These are phyloP conservation scores for Polytrichum formosum DNA, from an alignment of 225 moss, liverwort and hornwort species.

Conservation along the genomic window DNA sequence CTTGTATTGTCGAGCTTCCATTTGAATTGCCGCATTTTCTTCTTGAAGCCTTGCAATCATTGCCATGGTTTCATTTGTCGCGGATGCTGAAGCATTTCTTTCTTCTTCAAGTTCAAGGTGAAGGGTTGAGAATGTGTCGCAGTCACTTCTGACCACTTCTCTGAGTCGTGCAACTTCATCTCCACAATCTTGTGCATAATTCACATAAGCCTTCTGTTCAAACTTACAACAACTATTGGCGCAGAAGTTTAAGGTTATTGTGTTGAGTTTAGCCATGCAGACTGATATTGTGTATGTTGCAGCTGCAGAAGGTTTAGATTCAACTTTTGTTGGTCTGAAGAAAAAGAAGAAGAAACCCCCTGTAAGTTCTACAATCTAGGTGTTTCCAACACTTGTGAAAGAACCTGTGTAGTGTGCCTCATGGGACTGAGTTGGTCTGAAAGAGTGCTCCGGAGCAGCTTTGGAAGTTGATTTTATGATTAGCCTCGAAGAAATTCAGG, in stretches of 20 bases:
- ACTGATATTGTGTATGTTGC: background rate
- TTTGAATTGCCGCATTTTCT: conserved; percentile 71
- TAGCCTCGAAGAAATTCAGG: too few species aligned
- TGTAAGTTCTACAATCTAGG: conserved; percentile 28
- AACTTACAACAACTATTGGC: background rate
- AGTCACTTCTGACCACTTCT: conserved; percentile 45
- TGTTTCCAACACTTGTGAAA: too few species aligned
- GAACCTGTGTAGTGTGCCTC: too few species aligned
- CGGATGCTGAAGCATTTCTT: conserved; percentile 70
- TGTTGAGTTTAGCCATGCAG: background rate
- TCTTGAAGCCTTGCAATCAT: conserved; percentile 91
- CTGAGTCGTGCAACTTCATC: conserved; percentile 30
- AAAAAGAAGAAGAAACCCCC: conserved; percentile 94
- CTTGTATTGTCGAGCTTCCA: conserved; percentile 79
- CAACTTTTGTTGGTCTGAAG: conserved; percentile 62
- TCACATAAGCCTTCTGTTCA: background rate
- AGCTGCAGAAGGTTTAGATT: conserved; percentile 61
- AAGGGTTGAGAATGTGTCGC: conserved; percentile 39
- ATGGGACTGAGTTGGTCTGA: too few species aligned
- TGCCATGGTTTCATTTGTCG: conserved; percentile 80
- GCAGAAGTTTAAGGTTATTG: background rate
- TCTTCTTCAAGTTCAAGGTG: conserved; percentile 80
- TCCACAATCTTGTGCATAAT: conserved; percentile 11
- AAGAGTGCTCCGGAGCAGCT: too few species aligned
- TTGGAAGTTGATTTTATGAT: too few species aligned